Base-by-base conservation (phyloP, 2,329 filamentous ascomycete genomes). In the Trichoderma hamatum region DNA sequence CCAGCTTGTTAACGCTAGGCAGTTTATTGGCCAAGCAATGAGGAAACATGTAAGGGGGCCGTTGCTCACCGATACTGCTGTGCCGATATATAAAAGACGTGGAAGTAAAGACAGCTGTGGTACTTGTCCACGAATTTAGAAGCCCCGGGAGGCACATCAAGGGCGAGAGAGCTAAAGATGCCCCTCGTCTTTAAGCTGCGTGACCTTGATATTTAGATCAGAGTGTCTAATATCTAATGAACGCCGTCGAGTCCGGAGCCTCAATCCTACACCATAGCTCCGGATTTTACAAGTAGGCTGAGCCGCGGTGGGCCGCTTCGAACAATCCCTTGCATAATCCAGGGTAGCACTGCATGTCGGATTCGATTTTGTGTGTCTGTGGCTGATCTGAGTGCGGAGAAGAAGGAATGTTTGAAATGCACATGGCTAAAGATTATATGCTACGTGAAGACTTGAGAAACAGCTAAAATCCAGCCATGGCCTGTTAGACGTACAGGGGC, bases 61-160 rank as follows among this genome's bases (percentile, higher is more conserved):
- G 49, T 19, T 64, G 49, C 28, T 64, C 61, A 64, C 61, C 61
- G 49, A 64, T 64, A 54, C 28, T 28, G 19, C 52, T n/a, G n/a
- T n/a, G n/a, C n/a, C n/a, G n/a, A 3, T 24, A n/a, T 54, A 34
- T 21, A 51, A 34, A 11, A n/a, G 39, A 19, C 39, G n/a, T n/a
- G 19, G 39, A 43, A 9, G 39, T 19, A 43, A 28, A 54, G 24
- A 26, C 26, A 26, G 19, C 14, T 3, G 24, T 16, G 16, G 14
- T 13, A 30, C 19, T 54, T 49, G 21, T 10, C 19, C 46, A 11
- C 46, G n/a, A 49, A 24, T 49, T n/a, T n/a, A n/a, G n/a, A n/a
- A 49, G 21, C 46, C 21, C 5, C n/a, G 21, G 11, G 11, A 21
- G 58, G 36, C 19, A 21, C 21, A 30, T 11, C 16, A 46, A 26